Base-by-base conservation (phyloP, 192 early-diverging fungal genomes). In the Ambispora gerdemannii region DNA sequence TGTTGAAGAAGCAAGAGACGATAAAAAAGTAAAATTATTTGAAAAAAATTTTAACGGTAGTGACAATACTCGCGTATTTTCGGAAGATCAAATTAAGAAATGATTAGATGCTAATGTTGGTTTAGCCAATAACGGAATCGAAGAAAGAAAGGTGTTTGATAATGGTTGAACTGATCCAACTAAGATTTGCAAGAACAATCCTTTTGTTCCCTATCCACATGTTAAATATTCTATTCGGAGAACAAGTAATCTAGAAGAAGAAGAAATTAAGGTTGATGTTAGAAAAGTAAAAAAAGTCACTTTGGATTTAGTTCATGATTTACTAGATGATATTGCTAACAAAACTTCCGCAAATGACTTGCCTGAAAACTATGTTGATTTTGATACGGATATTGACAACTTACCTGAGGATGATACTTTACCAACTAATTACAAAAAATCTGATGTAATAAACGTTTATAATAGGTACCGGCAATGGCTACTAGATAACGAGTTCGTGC, bases 51-150 rank as follows among this genome's bases (percentile, higher is more conserved):
- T 58, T 4, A n/a, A n/a, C n/a, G 55, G 27, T 11, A 28, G 22
- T 2, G 4, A 0, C 55, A 58, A 3, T 25, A n/a, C 11, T 11
- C n/a, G 22, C 11, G 17, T 17, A 58, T 24, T 58, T 58, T 25
- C 55, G 19, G 55, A 58, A n/a, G 3, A 17, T 28, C 0, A 58
- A 24, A 11, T 1, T 1, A 25, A 58, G 22, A 25, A n/a, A 11
- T 58, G 55, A 4, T 58, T 58, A 58, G 27, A 58, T 13, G 3
- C 55, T n/a, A n/a, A n/a, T n/a, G n/a, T n/a, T 58, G 55, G 55
- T 24, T 58, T 58, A 24, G 6, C n/a, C 22, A 25, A 25, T 24
- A 58, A 58, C 55, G 2, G 43, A 6, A 47, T 17, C 17, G 43
- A 47, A 17, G 55, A 58, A 58, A 58, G 55, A 58, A 58, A 58